Base-by-base conservation (phyloP, 208 protist species). In the Wallacemonas rigidus region DNA sequence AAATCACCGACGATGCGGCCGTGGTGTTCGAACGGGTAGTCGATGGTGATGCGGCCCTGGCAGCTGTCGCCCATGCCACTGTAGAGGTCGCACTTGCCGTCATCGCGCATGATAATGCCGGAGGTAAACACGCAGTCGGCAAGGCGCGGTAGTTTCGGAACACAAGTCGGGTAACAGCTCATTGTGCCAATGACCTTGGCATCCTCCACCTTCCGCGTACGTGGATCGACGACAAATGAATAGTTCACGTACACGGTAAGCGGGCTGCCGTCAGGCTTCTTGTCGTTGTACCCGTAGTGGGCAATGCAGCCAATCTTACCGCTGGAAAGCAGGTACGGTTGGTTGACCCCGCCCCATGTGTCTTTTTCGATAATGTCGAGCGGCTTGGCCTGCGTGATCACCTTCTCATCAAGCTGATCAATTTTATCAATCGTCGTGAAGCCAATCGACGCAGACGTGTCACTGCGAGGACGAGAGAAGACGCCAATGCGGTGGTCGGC, bases 401-500 rank as follows among this genome's bases (percentile, higher is more conserved):
- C 58, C 14, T 60, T 61, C 53, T 70, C 75, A 7, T 43, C 50
- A 38, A 89, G 67, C 60, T 87, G 65, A 8, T 78, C 71, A 1
- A 89, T 26, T 43, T 70, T 64, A 62, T 81, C 65, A 35, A 86
- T 81, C 7, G 86, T 71, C 2, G 76, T 79, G 68, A 89, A 89
- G 14, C 85, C 80, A 67, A 90, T 82, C 12, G 69, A 81, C 12
- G 79, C 67, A 55, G 72, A 48, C 1, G 53, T 50, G 5, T 62
- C 79, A 17, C 72, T 79, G 41, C 75, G 71, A 6, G 72, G 71
- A 26, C 77, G 75, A 9, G 79, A 86, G 40, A 90, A 87, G 44
- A 86, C 82, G 36, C 82, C 85, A 41, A 90, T 72, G 55, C 81
- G 81, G 57, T 74, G 73, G 58, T 85, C 77, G 40, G 81, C 72